Conservation (phyloP, 2,329 filamentous ascomycete species). For the Scedosporium dehoogii region DNA sequence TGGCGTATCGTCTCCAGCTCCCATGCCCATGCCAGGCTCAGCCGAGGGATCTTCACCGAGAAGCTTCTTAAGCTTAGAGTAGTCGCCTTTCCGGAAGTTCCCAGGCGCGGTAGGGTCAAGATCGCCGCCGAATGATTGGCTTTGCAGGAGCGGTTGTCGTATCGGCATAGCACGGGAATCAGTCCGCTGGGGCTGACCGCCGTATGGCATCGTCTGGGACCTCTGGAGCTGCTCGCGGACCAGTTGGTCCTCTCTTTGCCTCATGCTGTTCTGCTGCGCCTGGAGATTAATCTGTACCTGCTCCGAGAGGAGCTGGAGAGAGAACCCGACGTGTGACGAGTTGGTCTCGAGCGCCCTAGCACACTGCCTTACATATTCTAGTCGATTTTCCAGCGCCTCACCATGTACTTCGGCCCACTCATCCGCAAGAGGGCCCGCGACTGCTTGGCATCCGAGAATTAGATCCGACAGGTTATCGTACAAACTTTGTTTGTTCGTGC, state of each 20-base stretch:
- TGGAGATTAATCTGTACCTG: slow-evolving; percentile 39
- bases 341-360: slow-evolving; percentile 76
- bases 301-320: slow-evolving; percentile 77
- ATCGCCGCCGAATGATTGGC: slow-evolving; percentile 60
- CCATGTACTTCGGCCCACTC: slow-evolving; percentile 93
- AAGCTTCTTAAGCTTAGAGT: slow-evolving; percentile 56
- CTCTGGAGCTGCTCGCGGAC: slow-evolving; percentile 44
- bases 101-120: slow-evolving; percentile 23
- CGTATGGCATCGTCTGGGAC: slow-evolving; percentile 47
- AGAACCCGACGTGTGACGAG: slow-evolving; percentile 78
- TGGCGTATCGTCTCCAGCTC: slow-evolving; percentile 64
- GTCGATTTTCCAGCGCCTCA: slow-evolving; percentile 76
- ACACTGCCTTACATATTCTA: slow-evolving; percentile 70
- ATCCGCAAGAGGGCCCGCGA: slow-evolving; percentile 84
- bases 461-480: slow-evolving; percentile 93
- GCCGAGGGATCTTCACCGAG: slow-evolving; percentile 55
- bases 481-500: slow-evolving; percentile 80
- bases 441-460: slow-evolving; percentile 75
- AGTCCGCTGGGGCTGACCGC: slow-evolving; percentile 43
- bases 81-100: slow-evolving; percentile 48
- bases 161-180: slow-evolving; percentile 38
- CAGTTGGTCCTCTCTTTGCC: slow-evolving; percentile 33
- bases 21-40: slow-evolving; percentile 23
- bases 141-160: slow-evolving; percentile 38
- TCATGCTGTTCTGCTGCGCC: slow-evolving; percentile 23